Evolutionary conservation across 2,329 filamentous ascomycete genomes (phyloP), one percentile per base, ranked within the genome.

Genomic region (Colletotrichum sp.): DNA sequence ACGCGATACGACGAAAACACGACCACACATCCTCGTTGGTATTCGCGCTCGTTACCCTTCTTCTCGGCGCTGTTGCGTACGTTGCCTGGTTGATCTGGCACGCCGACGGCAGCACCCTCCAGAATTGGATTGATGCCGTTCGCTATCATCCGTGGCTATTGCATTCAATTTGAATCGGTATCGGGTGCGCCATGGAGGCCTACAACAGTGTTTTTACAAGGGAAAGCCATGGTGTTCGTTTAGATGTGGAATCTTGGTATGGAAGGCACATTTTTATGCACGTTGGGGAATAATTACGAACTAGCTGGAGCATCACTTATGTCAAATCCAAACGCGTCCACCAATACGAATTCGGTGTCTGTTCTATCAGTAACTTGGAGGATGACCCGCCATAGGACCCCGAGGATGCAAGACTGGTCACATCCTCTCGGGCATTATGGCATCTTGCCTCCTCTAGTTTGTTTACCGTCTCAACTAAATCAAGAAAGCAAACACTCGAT

Each of bases 251-350:
- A 39, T 19, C 4, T 9, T 39, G 4, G 15, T 19, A 39, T 9
- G 0, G 8, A 19, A 39, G 3, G 36, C 16, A 39, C 3, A 4
- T 39, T 39, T 8, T 1, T 5, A 0, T 39, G 15, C 15, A 6
- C 7, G 15, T 39, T 16, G 34, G 7, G 16, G 6, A 19, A 39
- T 16, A 8, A 39, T 39, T 19, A 9, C 16, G 8, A 36, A 3
- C 15, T 8, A 3, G 16, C 34, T 19, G 13, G 16, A 19, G 16
- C 16, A 39, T 39, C 8, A 9, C 36, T 39, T 39, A 4, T 2
- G 2, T 2, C 16, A 19, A 27, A 8, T 27, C 7, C 22, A 13
- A 22, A 55, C 9, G 12, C n/a, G 13, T 55, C n/a, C 22, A 22
- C 8, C 2, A 27, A 12, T 55, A 55, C 22, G 0, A 39, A 39